A percentile compares a stretch with the other conserved stretches of the same genome.
Evolutionary conservation across 306 rosid genomes (phyloP).

Genomic region (Quillaja saponaria): DNA sequence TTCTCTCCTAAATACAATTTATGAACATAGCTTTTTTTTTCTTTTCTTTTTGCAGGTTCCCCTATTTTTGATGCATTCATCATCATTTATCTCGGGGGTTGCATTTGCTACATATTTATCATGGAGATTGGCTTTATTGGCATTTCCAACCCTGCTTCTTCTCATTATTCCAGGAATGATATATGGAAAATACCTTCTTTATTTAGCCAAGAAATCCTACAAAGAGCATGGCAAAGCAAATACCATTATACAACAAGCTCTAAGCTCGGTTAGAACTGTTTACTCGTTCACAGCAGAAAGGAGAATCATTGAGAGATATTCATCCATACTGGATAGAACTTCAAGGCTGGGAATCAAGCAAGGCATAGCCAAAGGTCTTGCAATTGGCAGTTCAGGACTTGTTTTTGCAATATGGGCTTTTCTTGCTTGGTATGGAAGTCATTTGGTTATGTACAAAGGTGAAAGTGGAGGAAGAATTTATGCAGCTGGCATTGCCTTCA

Average conservation of each 20-base stretch:
- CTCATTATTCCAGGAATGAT: slow-evolving; percentile 86
- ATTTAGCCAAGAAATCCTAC: slow-evolving; percentile 50
- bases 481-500: slow-evolving; percentile 84
- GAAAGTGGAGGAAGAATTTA: slow-evolving; percentile 92
- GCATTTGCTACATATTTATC: slow-evolving; percentile 75
- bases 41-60: slow-evolving; percentile 74
- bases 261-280: slow-evolving; percentile 75
- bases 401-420: slow-evolving; percentile 88
- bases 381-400: slow-evolving; percentile 82
- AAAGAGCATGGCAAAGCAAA: slow-evolving; percentile 74
- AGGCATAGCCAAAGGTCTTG: slow-evolving; percentile 88
- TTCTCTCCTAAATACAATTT: background rate
- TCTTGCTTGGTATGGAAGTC: slow-evolving; percentile 98
- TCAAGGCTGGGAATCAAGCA: slow-evolving; percentile 77
- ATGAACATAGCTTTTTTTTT: background rate
- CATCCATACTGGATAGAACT: slow-evolving; percentile 60
- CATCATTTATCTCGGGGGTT: slow-evolving; percentile 80
- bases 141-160: slow-evolving; percentile 73
- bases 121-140: slow-evolving; percentile 77
- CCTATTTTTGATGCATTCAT: slow-evolving; percentile 74
- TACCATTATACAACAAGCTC: slow-evolving; percentile 68
- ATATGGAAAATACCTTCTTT: slow-evolving; percentile 77
- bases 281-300: slow-evolving; percentile 88
- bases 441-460: slow-evolving; percentile 79
- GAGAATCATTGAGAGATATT: slow-evolving; percentile 60